Base-by-base conservation (phyloP, 441 rosid genomes). In the Croton laevigatus region DNA sequence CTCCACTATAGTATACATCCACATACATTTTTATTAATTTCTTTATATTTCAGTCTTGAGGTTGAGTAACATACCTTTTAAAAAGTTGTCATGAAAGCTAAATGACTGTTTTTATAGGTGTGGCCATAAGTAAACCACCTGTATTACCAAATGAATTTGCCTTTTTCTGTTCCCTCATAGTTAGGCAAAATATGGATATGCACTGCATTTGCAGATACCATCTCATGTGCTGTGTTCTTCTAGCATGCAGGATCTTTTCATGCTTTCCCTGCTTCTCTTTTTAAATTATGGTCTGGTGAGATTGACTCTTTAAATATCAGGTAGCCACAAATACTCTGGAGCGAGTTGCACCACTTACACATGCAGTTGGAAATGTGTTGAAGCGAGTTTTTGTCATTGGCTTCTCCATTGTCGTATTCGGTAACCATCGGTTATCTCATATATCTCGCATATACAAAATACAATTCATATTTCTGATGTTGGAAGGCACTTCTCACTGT, bases 351-450 rank as follows among this genome's bases (percentile, higher is more conserved):
- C 91, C 91, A 9, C 84, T 87, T 51, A 85, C 91, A 46, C 93
- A 88, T 54, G 93, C 93, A n/a, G 90, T 86, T 3, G 93, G 93
- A 27, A 86, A 88, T 49, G 93, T 88, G 57, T 63, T 88, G 74
- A 88, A 88, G 74, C 59, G 90, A 71, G 93, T 86, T 40, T 86
- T 88, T 59, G 93, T 88, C 51, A 88, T 88, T 11, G 89, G 93
- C 11, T 88, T 88, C 87, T 86, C 90, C 3, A 85, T 88, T 37
- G 71, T 88, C 3, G 76, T 85, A 36, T 87, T 87, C 3, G 91
- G 91, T 86, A 75, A 79, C 27, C 66, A 51, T 70, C 27, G 9
- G 22, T 51, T 48, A 8, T 66, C 45, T 62, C 48, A 16, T n/a
- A 23, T 74, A 32, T 8, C 69, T 53, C 51, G 22, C 45, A 14